Percentiles rank a stretch among this genome's conserved stretches.
Conservation (phyloP, 2,329 filamentous ascomycete genomes). For the Laburnicola sp. region DNA sequence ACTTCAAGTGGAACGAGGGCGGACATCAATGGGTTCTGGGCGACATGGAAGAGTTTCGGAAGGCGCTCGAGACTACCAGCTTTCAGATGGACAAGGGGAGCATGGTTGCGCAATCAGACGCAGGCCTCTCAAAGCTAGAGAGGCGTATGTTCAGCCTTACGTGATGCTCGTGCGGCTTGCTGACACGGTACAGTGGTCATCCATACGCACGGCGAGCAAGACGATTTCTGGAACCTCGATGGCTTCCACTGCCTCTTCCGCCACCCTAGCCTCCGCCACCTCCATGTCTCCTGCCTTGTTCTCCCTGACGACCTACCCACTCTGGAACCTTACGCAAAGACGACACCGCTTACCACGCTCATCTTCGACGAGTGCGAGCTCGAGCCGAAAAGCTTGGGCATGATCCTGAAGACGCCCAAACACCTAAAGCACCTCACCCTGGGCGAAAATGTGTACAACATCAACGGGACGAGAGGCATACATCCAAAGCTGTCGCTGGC, state of each 20-base stretch:
- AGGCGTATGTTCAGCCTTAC: constrained; percentile 12
- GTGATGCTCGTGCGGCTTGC: not conserved
- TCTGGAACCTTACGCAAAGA: constrained; percentile 22
- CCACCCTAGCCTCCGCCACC: constrained; percentile 37
- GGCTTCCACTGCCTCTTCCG: constrained; percentile 41
- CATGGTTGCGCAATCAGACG: constrained; percentile 9
- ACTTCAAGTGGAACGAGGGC: constrained; percentile 36
- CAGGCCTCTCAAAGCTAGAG: constrained; percentile 34
- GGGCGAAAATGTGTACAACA: constrained; percentile 40
- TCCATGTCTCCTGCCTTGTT: constrained; percentile 39
- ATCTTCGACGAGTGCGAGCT: constrained; percentile 44
- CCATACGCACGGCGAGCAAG: constrained; percentile 37
- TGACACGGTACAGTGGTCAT: constrained; percentile 26
- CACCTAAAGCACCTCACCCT: constrained; percentile 36
- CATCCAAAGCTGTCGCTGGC: constrained; percentile 22
- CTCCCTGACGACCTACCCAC: constrained; percentile 24
- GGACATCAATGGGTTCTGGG: constrained; percentile 36
- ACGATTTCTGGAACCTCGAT: constrained; percentile 39
- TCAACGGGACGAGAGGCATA: constrained; percentile 9
- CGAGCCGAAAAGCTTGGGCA: constrained; percentile 23
- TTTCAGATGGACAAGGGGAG: constrained; percentile 13
- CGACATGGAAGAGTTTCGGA: constrained; percentile 40
- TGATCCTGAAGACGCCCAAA: constrained; percentile 35
- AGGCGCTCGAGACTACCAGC: constrained; percentile 32
- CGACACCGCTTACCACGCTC: constrained; percentile 36